Conservation (phyloP, 805 yeast genomes). For the Yamadazyma philogaea region DNA sequence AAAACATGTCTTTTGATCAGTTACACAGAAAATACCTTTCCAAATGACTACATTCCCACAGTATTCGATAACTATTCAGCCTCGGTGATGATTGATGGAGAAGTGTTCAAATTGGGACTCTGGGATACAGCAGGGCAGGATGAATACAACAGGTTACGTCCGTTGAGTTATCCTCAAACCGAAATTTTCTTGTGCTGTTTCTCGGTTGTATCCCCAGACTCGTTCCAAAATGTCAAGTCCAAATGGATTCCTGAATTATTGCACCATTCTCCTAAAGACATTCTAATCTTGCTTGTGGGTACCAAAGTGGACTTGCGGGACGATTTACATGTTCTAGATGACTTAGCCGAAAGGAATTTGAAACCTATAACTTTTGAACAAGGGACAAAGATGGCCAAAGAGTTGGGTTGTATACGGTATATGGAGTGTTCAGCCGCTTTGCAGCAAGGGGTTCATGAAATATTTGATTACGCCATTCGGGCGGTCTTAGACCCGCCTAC, state of each 20-base stretch:
- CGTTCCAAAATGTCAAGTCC: conserved; percentile 74
- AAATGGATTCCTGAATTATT: conserved; percentile 80
- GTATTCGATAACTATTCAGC: conserved; percentile 92
- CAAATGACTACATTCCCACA: conserved; percentile 91
- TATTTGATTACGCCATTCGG: conserved; percentile 79
- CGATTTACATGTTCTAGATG: conserved; percentile 70
- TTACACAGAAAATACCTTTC: conserved; percentile 89
- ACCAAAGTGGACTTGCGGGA: conserved; percentile 87
- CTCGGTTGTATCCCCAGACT: conserved; percentile 75
- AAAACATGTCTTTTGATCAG: conserved; percentile 85
- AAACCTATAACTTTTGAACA: conserved; percentile 62
- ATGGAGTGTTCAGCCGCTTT: conserved; percentile 90
- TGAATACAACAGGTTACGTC: conserved; percentile 86
- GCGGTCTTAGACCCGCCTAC: conserved; percentile 57
- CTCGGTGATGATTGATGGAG: conserved; percentile 76
- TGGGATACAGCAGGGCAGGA: conserved; percentile 98
- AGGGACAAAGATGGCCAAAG: conserved; percentile 65
- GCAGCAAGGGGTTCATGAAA: conserved; percentile 80
- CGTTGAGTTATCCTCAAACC: conserved; percentile 88
- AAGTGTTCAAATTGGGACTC: conserved; percentile 77
- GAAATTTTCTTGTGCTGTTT: conserved; percentile 85
- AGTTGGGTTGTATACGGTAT: conserved; percentile 68
- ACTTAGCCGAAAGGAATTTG: conserved; percentile 57
- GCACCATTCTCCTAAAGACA: conserved; percentile 75
- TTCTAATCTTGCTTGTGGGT: conserved; percentile 71